Base-by-base conservation (phyloP, 1,284 basidiomycete species). In the Mycosarcoma mackinlayi region DNA sequence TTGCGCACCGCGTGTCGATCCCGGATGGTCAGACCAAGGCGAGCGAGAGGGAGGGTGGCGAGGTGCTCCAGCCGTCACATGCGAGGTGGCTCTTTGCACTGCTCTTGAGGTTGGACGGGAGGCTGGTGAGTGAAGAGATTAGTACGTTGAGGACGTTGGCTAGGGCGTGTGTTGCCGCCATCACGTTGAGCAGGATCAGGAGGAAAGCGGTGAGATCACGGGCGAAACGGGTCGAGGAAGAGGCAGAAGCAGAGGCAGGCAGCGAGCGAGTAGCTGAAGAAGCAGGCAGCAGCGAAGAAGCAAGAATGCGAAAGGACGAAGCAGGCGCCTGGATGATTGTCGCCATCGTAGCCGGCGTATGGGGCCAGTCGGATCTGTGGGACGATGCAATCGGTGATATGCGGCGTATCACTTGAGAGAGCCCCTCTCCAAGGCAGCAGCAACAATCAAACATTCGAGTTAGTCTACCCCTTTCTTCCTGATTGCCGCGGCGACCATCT, bases 341-440 rank as follows among this genome's bases (percentile, higher is more conserved):
- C 1, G 85, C 89, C 21, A 88, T 88, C 3, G 85, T 97, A 27
- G 86, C 87, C 21, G 88, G 87, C 10, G 85, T 91, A 1, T 97
- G 93, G 94, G 90, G 88, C 19, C 94, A 97, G 84, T 86, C 85
- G 54, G 94, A 97, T 82, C 84, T 97, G 40, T 91, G 92, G 89
- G 86, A 86, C 76, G 91, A 94, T 78, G 89, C 90, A 3, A 25
- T 19, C 3, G 38, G 14, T 14, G 69, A 72, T 42, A 53, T 72
- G 56, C 41, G 34, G 24, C 56, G 61, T 13, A 50, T 63, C 33
- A 47, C 40, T 19, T 70, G 38, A 35, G 10, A 16, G 2, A 18
- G 13, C 13, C 5, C 16, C 16, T 8, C 16, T 27, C 8, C 39
- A 25, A 19, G 27, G 13, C 16, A 16, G 7, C n/a, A 3, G 13